Evolutionary conservation across 371 early-diverging fungal species (phyloP).

Genomic region (Dichotomocladium elegans): DNA sequence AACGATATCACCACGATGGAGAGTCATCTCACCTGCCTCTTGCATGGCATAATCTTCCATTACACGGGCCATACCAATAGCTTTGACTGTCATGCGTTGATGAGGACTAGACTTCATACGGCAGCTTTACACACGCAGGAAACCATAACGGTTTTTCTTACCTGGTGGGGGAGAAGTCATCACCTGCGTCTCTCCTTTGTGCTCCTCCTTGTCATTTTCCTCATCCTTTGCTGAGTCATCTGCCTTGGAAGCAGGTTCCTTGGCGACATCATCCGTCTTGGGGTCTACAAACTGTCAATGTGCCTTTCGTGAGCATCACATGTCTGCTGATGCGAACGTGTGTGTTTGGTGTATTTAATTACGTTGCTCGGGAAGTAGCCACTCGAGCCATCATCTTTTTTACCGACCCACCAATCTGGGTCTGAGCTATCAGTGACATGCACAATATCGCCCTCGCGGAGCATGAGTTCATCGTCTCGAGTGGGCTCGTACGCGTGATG

Average conservation of each 20-base stretch:
- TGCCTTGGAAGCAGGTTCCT: not conserved
- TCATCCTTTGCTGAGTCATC: not conserved
- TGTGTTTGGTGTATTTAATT: not conserved
- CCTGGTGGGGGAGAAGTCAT: slow-evolving; percentile 1
- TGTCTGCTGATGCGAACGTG: no score
- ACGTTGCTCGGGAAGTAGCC: slow-evolving; percentile 80
- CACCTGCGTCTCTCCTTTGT: not conserved
- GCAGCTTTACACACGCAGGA: no score
- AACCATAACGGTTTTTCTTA: no score
- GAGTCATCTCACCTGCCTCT: slow-evolving; percentile 61
- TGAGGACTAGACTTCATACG: no score
- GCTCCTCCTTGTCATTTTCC: not conserved
- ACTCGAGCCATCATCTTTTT: slow-evolving; percentile 44
- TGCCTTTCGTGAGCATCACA: no score
- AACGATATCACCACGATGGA: slow-evolving; percentile 64
- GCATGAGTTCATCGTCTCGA: slow-evolving; percentile 56
- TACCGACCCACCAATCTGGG: slow-evolving; percentile 66
- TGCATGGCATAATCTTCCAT: slow-evolving; percentile 70
- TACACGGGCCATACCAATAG: slow-evolving; percentile 55
- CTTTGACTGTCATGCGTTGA: slow-evolving; percentile 11
- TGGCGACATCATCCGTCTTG: not conserved
- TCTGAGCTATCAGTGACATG: slow-evolving; percentile 46
- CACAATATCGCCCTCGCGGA: slow-evolving; percentile 52
- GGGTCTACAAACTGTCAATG: slow-evolving; percentile 30
- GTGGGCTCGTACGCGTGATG: slow-evolving; percentile 41